Conservation (phyloP, 1,139 yeast genomes). For the Saccharomyces hybrid region DNA sequence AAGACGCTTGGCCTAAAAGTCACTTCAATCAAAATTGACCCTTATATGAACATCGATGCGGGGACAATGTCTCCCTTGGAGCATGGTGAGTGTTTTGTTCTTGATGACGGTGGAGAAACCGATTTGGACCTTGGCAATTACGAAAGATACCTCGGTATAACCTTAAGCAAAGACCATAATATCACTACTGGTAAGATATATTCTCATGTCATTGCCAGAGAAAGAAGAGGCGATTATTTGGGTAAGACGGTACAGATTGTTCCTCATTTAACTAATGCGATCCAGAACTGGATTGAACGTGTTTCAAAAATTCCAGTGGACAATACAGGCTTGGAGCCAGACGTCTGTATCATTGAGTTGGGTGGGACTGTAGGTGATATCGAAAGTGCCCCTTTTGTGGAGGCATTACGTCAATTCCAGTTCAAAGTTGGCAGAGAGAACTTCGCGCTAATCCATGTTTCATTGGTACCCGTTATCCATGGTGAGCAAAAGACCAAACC, state of each 20-base stretch:
- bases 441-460: conserved; percentile 93
- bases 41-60: conserved; percentile 98
- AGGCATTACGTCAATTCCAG: conserved; percentile 97
- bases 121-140: conserved; percentile 97
- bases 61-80: conserved; percentile 99
- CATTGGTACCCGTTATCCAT: conserved; percentile 92
- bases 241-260: conserved; percentile 99
- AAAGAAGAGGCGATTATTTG: conserved; percentile 92
- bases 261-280: conserved; percentile 94
- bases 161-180: conserved; percentile 88
- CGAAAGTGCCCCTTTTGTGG: conserved; percentile 97
- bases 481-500: conserved; percentile 99
- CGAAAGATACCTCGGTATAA: conserved; percentile 90
- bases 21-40: conserved; percentile 96
- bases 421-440: conserved; percentile 91
- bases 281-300: conserved; percentile 96
- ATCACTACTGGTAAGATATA: conserved; percentile 97
- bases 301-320: conserved; percentile 91
- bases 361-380: conserved; percentile 99
- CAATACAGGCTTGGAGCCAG: conserved; percentile 79
- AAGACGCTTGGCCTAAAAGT: conserved; percentile 92
- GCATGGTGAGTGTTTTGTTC: conserved; percentile 97
- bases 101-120: conserved; percentile 98
- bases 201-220: conserved; percentile 87
- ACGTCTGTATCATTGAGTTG: conserved; percentile 89